These are phyloP conservation scores for Gillenia trifoliata DNA, from an alignment of 306 rosid species.

Conservation along the genomic window DNA sequence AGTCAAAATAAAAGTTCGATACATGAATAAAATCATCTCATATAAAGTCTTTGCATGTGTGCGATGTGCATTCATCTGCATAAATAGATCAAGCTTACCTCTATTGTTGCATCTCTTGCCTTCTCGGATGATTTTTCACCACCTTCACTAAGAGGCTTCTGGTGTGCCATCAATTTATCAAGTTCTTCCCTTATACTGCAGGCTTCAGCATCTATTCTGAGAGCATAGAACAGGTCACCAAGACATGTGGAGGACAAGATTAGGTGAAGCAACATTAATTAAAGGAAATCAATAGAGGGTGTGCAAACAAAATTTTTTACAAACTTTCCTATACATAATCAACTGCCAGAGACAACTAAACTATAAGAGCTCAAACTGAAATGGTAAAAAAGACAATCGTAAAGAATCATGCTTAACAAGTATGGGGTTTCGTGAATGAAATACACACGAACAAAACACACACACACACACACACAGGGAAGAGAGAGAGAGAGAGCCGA, in stretches of 20 bases:
- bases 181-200: slow-evolving; percentile 55
- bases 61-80: background rate
- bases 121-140: slow-evolving; percentile 24
- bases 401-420: background rate
- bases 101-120: slow-evolving; percentile 28
- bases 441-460: background rate
- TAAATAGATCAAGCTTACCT: slow-evolving; percentile 33
- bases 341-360: background rate
- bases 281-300: background rate
- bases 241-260: slow-evolving; percentile 18
- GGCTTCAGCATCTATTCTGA: slow-evolving; percentile 88
- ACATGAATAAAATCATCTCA: background rate
- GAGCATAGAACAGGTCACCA: slow-evolving; percentile 33
- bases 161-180: slow-evolving; percentile 37
- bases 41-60: background rate
- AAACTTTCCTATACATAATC: background rate
- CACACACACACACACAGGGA: no score
- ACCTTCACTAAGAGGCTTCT: slow-evolving; percentile 24
- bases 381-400: background rate
- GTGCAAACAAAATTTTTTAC: background rate
- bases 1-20: background rate
- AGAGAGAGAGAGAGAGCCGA: background rate
- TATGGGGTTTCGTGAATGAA: background rate
- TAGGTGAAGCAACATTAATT: background rate
- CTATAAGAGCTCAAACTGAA: background rate